Conservation (phyloP, 495 filamentous ascomycete species). For the Penicillium samsonianum region DNA sequence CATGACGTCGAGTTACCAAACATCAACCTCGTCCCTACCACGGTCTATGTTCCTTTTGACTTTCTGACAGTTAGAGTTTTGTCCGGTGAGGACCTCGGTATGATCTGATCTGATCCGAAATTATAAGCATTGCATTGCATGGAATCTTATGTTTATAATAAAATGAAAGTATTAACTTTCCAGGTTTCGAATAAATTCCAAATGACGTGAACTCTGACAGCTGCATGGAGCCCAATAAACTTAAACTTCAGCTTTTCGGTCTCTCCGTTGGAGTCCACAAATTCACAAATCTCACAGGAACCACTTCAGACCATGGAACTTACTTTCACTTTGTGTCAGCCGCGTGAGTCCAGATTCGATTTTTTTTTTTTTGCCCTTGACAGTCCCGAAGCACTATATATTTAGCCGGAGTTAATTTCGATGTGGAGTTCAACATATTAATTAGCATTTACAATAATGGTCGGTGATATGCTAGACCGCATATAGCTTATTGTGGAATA, state of each 20-base stretch:
- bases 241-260: constrained; percentile 6
- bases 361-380: constrained; percentile 5
- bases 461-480: constrained; percentile 23
- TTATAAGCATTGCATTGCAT: background rate
- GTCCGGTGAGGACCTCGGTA: constrained; percentile 1
- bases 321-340: background rate
- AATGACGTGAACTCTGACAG: constrained; percentile 11
- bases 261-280: background rate
- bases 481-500: background rate
- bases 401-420: background rate
- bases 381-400: background rate
- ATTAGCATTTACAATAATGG: no score
- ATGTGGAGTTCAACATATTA: background rate
- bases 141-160: background rate
- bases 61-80: constrained; percentile 14
- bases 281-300: background rate
- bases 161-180: no score
- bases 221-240: background rate
- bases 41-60: constrained; percentile 5
- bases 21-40: constrained; percentile 14
- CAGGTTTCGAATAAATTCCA: constrained; percentile 3
- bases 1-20: constrained; percentile 20
- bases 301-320: no score
- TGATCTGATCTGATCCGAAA: background rate
- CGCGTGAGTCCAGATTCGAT: constrained; percentile 21